Evolutionary conservation across 768 basidiomycete genomes (phyloP), one percentile per base, ranked within the genome.

Genomic region (Kondoa malvinella): DNA sequence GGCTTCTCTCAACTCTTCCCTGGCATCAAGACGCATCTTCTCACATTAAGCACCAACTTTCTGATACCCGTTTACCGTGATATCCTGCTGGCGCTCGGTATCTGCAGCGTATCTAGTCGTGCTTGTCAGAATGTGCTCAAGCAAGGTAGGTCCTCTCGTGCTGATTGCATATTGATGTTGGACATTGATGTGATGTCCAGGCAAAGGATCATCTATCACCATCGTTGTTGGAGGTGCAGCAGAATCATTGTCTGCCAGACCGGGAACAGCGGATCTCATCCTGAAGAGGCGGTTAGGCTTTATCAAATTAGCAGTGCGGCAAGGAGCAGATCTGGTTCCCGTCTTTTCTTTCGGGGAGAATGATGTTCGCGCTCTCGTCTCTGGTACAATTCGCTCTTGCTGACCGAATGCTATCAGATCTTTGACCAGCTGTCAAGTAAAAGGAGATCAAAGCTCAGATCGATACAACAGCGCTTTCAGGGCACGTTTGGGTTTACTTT

Each of bases 331-430:
- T 74, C 81, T 99, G 14, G 95, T 99, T 0, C 95, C 95, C 0
- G 92, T 96, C 1, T 97, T 99, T 75, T 92, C 90, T 3, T 99
- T 99, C 73, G 95, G 95, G 15, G 95, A 99, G 80, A 97, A 97
- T 76, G 95, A 97, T 77, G 92, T 92, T 70, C 74, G 84, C 81
- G 3, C 34, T n/a, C n/a, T n/a, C n/a, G n/a, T n/a, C 30, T 25
- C 65, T 25, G 33, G 56, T n/a, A 4, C 40, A 66, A 26, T 32
- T 58, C 59, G 3, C n/a, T 32, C 34, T 25, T 50, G 67, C 31
- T 2, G 32, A 4, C 12, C 66, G 71, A 2, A 56, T 25, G 1
- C 31, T 33, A 27, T 8, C 73, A 96, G 91, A 95, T 99, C 65
- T 99, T 89, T 73, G 82, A 92, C 70, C 94, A 99, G 79, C 87